Conservation (phyloP, 495 filamentous ascomycete species). For the Aspergillus ellipticus region DNA sequence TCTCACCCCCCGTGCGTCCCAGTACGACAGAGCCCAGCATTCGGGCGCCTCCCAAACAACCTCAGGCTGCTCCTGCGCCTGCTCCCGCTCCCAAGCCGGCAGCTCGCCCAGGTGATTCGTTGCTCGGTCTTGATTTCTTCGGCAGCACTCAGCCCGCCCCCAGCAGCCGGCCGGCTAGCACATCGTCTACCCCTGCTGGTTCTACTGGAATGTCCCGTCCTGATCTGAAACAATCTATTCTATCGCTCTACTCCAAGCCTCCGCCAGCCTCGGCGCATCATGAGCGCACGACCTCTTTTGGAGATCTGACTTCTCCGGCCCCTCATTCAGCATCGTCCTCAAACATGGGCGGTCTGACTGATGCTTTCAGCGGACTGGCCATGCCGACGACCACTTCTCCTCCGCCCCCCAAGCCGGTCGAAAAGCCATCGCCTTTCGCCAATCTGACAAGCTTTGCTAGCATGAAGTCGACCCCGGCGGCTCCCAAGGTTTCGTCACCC, state of each 20-base stretch:
- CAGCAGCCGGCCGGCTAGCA: conserved; percentile 66
- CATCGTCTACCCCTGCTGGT: conserved; percentile 55
- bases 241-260: conserved; percentile 89
- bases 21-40: conserved; percentile 61
- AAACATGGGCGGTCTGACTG: conserved; percentile 71
- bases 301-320: conserved; percentile 60
- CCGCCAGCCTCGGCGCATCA: conserved; percentile 54
- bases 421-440: conserved; percentile 68
- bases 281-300: conserved; percentile 62
- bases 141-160: conserved; percentile 63
- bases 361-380: conserved; percentile 82
- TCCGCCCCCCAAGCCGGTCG: conserved; percentile 48
- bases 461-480: conserved; percentile 49
- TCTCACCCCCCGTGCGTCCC: conserved; percentile 59
- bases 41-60: conserved; percentile 52
- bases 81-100: conserved; percentile 49
- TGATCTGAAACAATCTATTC: conserved; percentile 93
- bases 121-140: conserved; percentile 91
- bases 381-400: conserved; percentile 60
- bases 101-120: conserved; percentile 72
- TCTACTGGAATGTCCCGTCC: conserved; percentile 69
- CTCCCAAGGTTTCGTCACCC: conserved; percentile 50
- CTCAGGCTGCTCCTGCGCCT: conserved; percentile 51
- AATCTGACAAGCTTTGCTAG: conserved; percentile 60
- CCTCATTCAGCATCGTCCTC: conserved; percentile 42